Base-by-base conservation (phyloP, 352 stramenopile species). In the Pythium sukuiense region DNA sequence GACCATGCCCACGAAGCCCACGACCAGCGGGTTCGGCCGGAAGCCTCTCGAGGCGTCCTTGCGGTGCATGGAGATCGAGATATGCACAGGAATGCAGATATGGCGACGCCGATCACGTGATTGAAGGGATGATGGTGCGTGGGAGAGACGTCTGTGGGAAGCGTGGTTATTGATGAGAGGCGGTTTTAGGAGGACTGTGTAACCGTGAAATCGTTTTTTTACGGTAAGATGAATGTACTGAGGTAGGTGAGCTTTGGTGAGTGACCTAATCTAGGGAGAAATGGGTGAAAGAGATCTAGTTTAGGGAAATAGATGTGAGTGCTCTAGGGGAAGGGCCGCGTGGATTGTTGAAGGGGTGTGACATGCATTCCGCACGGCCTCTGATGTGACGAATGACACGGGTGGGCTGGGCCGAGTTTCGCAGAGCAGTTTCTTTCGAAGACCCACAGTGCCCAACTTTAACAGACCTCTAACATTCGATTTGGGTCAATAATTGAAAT, bases 391-490 rank as follows among this genome's bases (percentile, higher is more conserved):
- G 37, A 43, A 35, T 35, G 5, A 35, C 32, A 35, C 32, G 37
- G 11, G 37, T 43, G 37, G 37, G 37, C 37, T 43, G 37, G 37
- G 37, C 37, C 37, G 37, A 43, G 11, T 4, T 53, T 26, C 24
- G 27, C 45, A 11, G 9, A 16, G n/a, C 48, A 54, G 48, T 65
- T 65, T 65, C 45, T 65, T 65, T 65, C 59, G 59, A 65, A 48
- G 49, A 26, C 59, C n/a, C 24, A 24, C 37, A 11, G 3, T 35
- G 35, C 45, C 20, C 45, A 24, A 54, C 33, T 39, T 30, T 50
- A 64, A 41, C 8, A 24, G 56, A 55, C 56, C 56, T 63, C 1
- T n/a, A 4, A 32, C 3, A 45, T 7, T 35, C 24, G 29, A 55
- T 61, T 53, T 52, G 50, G 55, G 5, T 52, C 33, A 29, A 26